Base-by-base conservation (phyloP, 208 protist species). In the Leishmania aethiopica region DNA sequence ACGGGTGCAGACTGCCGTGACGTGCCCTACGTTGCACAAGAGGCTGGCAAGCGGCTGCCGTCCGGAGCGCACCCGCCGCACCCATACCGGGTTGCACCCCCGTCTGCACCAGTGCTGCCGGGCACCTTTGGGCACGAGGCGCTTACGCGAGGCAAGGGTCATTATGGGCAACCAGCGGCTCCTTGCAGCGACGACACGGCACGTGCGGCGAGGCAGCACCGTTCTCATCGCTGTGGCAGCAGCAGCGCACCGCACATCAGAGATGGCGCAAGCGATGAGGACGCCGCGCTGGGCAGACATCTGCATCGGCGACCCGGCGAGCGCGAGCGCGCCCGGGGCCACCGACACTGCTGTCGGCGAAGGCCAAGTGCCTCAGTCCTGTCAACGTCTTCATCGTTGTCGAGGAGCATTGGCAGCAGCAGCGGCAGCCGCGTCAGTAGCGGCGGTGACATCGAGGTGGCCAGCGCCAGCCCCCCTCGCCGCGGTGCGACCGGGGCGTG, bases 371-470 rank as follows among this genome's bases (percentile, higher is more conserved):
- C 59, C 57, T 76, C 76, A 15, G 37, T 70, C 51, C 59, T 64
- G 15, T 57, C 80, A 53, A 55, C 66, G 2, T 62, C 75, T 15
- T 75, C 80, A 10, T 79, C n/a, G 13, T 59, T 45, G 40, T 62
- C 64, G 1, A 59, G 32, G 51, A 51, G 74, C 28, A 53, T 35
- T 47, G 51, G 49, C 64, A 78, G 60, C 25, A 42, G 51, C 37
- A 76, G 49, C 25, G 45, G 51, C 37, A 71, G 75, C 13, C 51
- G 67, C 32, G n/a, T 17, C 6, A 35, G 25, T 37, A 75, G 49
- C 15, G 67, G n/a, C 13, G 47, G 42, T 47, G 19, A 25, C 47
- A 45, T 40, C 8, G 40, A 51, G 25, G 22, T 32, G 22, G 45
- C 3, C 37, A 74, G 37, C 49, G 28, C 37, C 55, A 45, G 28